Conservation (phyloP, 306 rosid genomes). For the Dalbergia cochinchinensis region DNA sequence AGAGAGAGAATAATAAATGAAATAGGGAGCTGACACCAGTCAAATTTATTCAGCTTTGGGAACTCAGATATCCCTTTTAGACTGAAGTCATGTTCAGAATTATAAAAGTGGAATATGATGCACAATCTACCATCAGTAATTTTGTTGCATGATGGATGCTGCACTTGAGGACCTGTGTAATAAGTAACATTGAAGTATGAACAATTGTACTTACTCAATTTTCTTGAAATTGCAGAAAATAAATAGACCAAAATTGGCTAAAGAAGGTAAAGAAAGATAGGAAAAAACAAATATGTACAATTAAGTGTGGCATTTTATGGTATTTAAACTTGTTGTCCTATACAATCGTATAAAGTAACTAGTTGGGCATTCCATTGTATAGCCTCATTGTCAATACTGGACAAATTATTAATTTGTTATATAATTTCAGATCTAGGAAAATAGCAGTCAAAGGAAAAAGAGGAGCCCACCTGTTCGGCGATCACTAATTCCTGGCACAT, state of each 20-base stretch:
- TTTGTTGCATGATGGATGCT: constrained; percentile 36
- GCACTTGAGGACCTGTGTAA: constrained; percentile 31
- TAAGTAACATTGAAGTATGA: constrained; percentile 28
- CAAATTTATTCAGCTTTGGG: constrained; percentile 12
- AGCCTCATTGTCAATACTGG: not conserved
- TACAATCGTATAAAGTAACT: constrained; percentile 2
- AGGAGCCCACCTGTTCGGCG: constrained; percentile 67
- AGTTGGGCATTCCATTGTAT: not conserved
- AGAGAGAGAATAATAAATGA: constrained; percentile 15
- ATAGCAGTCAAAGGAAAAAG: constrained; percentile 3
- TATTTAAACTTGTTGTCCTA: constrained; percentile 16
- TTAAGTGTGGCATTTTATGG: constrained; percentile 12
- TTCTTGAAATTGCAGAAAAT: constrained; percentile 26
- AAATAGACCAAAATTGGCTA: constrained; percentile 34
- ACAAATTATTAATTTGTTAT: constrained; percentile 6
- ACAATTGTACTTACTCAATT: not conserved
- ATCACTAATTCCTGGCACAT: constrained; percentile 78
- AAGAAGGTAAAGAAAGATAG: not conserved
- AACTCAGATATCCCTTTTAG: constrained; percentile 23
- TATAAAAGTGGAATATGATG: not conserved
- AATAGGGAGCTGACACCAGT: constrained; percentile 21
- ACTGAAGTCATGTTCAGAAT: constrained; percentile 23
- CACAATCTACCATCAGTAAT: constrained; percentile 23
- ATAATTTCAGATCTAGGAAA: constrained; percentile 3
- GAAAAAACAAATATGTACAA: constrained; percentile 25